Percentiles rank a stretch among this genome's conserved stretches.
phyloP scores from a whole-genome alignment of 1,139 yeast species.

The Lodderomyces metapsilosis region DNA sequence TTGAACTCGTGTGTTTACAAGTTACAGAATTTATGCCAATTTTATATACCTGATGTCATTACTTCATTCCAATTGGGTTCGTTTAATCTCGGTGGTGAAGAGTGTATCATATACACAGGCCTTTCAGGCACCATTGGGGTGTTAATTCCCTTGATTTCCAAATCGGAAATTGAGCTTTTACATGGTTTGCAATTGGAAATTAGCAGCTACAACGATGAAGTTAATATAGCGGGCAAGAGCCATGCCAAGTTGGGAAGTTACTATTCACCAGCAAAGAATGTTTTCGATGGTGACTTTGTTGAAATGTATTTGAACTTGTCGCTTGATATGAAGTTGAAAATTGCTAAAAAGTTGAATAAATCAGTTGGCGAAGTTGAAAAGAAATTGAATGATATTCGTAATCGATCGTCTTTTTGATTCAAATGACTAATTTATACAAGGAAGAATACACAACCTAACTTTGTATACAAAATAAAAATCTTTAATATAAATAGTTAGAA shows the following conservation, averaged over 20 bases:
- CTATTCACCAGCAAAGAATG: slow-evolving; percentile 71
- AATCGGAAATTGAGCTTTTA: slow-evolving; percentile 63
- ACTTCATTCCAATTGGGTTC: slow-evolving; percentile 56
- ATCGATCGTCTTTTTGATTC: slow-evolving; percentile 40
- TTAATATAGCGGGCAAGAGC: slow-evolving; percentile 56
- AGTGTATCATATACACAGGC: slow-evolving; percentile 69
- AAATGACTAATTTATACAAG: neutral
- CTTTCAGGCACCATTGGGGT: slow-evolving; percentile 80
- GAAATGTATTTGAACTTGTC: slow-evolving; percentile 52
- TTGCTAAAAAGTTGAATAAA: slow-evolving; percentile 56
- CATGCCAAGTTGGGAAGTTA: slow-evolving; percentile 70
- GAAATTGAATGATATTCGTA: slow-evolving; percentile 58
- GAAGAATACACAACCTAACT: neutral
- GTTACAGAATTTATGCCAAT: slow-evolving; percentile 56
- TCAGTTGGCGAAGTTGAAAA: slow-evolving; percentile 59
- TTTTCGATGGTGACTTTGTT: slow-evolving; percentile 85
- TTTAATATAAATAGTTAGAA: too few relatives aligned
- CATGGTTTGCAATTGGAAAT: slow-evolving; percentile 52
- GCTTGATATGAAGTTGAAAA: slow-evolving; percentile 36
- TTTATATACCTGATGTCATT: slow-evolving; percentile 68
- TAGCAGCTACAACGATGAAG: slow-evolving; percentile 34
- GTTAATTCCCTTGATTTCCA: slow-evolving; percentile 63
- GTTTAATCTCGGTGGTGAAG: slow-evolving; percentile 41
- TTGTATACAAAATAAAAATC: neutral
- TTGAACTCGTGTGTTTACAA: slow-evolving; percentile 57